A percentile compares a stretch with the other conserved stretches of the same genome.
Evolutionary conservation across 495 filamentous ascomycete genomes (phyloP).

Genomic region (Articulospora tetracladia): DNA sequence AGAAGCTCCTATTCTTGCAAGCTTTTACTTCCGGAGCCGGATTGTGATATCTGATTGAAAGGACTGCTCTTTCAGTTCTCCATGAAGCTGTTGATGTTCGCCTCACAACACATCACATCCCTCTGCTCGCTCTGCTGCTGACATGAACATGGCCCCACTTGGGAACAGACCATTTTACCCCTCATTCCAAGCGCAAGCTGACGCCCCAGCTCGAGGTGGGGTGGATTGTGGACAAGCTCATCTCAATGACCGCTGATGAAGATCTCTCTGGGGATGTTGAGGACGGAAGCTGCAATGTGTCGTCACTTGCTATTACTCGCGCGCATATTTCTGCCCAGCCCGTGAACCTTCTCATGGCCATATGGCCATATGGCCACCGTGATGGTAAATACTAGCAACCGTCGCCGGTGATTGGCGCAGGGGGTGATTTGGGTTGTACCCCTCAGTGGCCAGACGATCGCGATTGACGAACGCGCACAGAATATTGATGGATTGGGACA

Average conservation of each 20-base stretch:
- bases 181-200: neutral
- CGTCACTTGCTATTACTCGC: neutral
- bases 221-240: no score
- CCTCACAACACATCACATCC: no score
- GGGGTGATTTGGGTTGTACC: neutral
- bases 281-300: neutral
- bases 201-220: no score
- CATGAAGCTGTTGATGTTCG: no score
- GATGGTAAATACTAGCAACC: neutral
- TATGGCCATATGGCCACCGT: no score
- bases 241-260: neutral
- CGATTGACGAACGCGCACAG: neutral
- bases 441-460: neutral
- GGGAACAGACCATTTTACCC: neutral
- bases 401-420: no score
- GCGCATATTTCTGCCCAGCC: neutral
- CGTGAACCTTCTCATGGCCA: no score
- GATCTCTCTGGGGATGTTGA: neutral
- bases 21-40: neutral
- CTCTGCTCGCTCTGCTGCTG: neutral
- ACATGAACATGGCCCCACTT: neutral
- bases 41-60: neutral
- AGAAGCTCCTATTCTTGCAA: neutral
- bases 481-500: neutral
- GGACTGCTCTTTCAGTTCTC: no score